These are phyloP conservation scores for Aristolochia contorta DNA, from an alignment of 164 flowering plant genomes.

Conservation along the genomic window DNA sequence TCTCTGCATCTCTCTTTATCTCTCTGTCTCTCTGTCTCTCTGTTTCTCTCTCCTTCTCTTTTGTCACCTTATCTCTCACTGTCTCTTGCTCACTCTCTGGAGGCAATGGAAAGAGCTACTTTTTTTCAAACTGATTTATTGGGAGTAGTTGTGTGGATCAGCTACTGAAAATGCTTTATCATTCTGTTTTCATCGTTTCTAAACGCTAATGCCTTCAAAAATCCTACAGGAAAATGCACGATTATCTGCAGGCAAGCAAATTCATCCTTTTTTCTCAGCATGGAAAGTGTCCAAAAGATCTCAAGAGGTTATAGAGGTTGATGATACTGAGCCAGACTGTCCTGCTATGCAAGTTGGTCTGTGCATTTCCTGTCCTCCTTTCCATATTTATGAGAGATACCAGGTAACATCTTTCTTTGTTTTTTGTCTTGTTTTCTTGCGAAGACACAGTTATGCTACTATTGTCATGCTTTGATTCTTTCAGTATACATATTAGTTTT, in stretches of 20 bases:
- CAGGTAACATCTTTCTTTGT: conserved; percentile 32
- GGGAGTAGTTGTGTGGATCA: too few relatives aligned
- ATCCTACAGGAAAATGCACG: conserved; percentile 72
- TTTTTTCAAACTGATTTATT: too few relatives aligned
- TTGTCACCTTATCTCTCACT: too few relatives aligned
- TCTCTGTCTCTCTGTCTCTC: too few relatives aligned
- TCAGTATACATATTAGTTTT: background rate
- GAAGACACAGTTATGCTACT: background rate
- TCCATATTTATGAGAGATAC: conserved; percentile 63
- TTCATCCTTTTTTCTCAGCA: conserved; percentile 80
- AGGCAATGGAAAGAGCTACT: too few relatives aligned
- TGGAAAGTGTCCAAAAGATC: conserved; percentile 41
- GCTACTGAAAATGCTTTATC: background rate
- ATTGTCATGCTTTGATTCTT: background rate
- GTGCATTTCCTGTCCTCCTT: conserved; percentile 28
- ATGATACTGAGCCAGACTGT: conserved; percentile 19
- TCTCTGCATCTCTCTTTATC: too few relatives aligned
- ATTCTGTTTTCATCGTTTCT: background rate
- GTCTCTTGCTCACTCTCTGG: too few relatives aligned
- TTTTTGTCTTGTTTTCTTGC: background rate
- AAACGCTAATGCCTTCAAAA: conserved; percentile 3
- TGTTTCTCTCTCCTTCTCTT: too few relatives aligned
- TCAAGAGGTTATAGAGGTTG: conserved; percentile 20
- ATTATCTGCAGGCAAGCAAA: conserved; percentile 58
- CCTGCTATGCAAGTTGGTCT: conserved; percentile 18